phyloP scores from a whole-genome alignment of 148 eudicot species.

The Rhododendron ferrugineum region DNA sequence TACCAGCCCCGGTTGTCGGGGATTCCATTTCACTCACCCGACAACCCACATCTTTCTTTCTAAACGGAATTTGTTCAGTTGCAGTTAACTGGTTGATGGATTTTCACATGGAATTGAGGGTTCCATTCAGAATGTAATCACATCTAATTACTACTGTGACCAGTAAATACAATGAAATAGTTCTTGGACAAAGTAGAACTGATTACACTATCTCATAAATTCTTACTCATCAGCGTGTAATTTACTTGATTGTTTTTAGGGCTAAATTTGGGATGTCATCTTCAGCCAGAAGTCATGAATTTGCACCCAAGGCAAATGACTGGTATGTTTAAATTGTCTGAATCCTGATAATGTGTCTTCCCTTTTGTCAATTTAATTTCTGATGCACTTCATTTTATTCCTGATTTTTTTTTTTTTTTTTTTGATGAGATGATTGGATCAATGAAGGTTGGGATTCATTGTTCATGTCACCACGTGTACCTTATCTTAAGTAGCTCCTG shows the following conservation, averaged over 20 bases:
- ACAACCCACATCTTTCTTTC: not conserved
- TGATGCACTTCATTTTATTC: not conserved
- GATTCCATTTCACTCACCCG: not conserved
- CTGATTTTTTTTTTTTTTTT: no score
- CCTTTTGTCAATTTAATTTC: not conserved
- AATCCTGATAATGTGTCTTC: not conserved
- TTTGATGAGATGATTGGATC: not conserved
- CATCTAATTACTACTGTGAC: not conserved
- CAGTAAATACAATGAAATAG: not conserved
- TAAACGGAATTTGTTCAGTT: not conserved
- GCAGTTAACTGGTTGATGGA: not conserved
- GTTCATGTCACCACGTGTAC: not conserved
- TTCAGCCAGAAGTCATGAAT: conserved; percentile 20
- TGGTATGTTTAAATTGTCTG: conserved; percentile 20
- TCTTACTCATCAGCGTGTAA: not conserved
- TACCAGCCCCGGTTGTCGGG: not conserved
- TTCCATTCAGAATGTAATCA: not conserved
- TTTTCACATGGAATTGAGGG: not conserved
- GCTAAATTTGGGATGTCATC: conserved; percentile 20
- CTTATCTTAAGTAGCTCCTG: not conserved
- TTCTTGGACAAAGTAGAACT: not conserved
- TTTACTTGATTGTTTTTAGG: conserved; percentile 15
- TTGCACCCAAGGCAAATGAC: conserved; percentile 9
- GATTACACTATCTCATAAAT: not conserved
- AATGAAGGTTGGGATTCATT: not conserved